Percentiles rank a stretch among this genome's conserved stretches.
Conservation (phyloP, 2,329 filamentous ascomycete species). For the Blastomyces parvus region DNA sequence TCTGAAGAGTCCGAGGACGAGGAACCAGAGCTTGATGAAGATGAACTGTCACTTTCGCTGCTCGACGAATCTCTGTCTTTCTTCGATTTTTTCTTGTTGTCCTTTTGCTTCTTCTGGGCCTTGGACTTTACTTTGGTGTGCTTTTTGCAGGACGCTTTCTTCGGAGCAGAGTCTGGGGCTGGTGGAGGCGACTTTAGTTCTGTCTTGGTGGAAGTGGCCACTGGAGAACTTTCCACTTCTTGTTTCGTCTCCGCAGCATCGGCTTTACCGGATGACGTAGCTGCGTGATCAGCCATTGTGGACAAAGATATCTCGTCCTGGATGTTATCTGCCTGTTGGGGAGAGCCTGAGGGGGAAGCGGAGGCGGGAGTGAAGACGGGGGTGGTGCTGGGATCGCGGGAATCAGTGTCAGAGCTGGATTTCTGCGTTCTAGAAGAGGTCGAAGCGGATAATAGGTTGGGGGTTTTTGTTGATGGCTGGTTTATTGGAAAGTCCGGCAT, state of each 20-base stretch:
- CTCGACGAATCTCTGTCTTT: conserved; percentile 12
- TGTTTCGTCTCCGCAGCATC: conserved; percentile 23
- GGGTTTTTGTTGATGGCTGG: background rate
- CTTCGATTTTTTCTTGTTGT: conserved; percentile 15
- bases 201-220: conserved; percentile 22
- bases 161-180: conserved; percentile 20
- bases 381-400: conserved; percentile 17
- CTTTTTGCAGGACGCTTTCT: conserved; percentile 27
- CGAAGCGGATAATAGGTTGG: background rate
- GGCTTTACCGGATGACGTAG: conserved; percentile 14
- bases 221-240: conserved; percentile 22
- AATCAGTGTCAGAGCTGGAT: conserved; percentile 14
- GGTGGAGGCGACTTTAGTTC: conserved; percentile 19
- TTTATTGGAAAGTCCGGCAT: background rate
- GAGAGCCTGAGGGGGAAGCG: conserved; percentile 19
- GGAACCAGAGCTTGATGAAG: conserved; percentile 14
- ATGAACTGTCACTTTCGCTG: conserved; percentile 9
- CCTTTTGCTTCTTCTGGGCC: conserved; percentile 19
- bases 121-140: conserved; percentile 19
- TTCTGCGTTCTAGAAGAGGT: background rate
- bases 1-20: conserved; percentile 17
- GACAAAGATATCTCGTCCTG: conserved; percentile 4
- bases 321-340: conserved; percentile 15
- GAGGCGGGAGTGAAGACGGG: conserved; percentile 19
- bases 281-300: conserved; percentile 26